Evolutionary conservation across 2,329 filamentous ascomycete genomes (phyloP), one percentile per base, ranked within the genome.

Genomic region (Colletotrichum shisoi): DNA sequence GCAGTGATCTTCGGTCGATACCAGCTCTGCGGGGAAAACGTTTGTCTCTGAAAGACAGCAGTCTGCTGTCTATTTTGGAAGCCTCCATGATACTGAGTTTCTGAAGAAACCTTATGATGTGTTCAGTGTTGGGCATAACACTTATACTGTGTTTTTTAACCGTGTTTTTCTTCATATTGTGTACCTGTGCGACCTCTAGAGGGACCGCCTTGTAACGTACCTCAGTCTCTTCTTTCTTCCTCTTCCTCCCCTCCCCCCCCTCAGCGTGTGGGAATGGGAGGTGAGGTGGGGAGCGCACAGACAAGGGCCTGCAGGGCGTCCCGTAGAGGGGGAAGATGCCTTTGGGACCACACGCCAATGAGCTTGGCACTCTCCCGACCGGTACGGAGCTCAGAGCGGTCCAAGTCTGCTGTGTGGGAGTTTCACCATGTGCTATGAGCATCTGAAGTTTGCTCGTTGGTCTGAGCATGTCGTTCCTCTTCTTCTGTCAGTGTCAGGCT

Each of bases 341-440:
- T 61, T 62, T 51, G 51, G 44, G 31, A 27, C 24, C 57, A 56
- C 64, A 56, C 64, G 54, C 64, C 64, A 67, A 67, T 64, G 49
- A 64, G 54, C 61, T 67, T 67, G 54, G 64, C 64, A 64, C 60
- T 37, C 31, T 27, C 34, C 37, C 34, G 56, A 59, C 60, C 21
- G 64, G 54, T 59, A 64, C 61, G 64, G 61, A 56, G 54, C 54
- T 51, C 52, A 21, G 51, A 39, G 58, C 27, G 51, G 39, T 13
- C 57, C 34, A 42, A 42, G 45, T 54, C 24, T 53, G 46, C 24
- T 52, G 46, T 31, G 53, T 48, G 53, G 46, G 63, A 63, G 61
- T 64, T 67, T 67, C 64, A 67, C 61, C 64, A 60, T 67, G 59
- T 58, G 53, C 59, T 63, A 46, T 63, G 46, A 51, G 57, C 46